Base-by-base conservation (phyloP, 192 early-diverging fungal genomes). In the Umbelopsis ramanniana region DNA sequence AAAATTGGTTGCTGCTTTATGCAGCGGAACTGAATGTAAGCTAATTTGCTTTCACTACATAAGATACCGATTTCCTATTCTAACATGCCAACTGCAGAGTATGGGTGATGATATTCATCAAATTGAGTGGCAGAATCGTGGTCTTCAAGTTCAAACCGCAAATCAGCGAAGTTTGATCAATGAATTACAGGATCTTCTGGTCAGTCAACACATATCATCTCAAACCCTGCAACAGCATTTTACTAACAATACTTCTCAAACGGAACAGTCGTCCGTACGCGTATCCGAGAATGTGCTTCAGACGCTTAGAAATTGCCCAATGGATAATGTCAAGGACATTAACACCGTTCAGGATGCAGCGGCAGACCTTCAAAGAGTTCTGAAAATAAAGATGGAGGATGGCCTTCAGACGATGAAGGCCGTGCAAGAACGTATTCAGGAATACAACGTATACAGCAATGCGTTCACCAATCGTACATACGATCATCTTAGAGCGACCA, bases 51-150 rank as follows among this genome's bases (percentile, higher is more conserved):
- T 29, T 2, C 29, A 29, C 29, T 3, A 29, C 29, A 29, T 29
- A 29, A 1, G 1, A 29, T 29, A 29, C 29, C 29, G 29, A 50
- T 48, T 47, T 46, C 26, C 24, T 12, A 22, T 12, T 54, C 23
- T 70, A 66, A 86, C 21, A 17, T 60, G 19, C 67, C n/a, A 45
- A 23, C 54, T 54, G n/a, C 75, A 94, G 92, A 87, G 87, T 68
- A 96, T 97, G 93, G 96, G 93, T 37, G 89, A 92, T 79, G 95
- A 98, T 79, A 96, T 98, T 66, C 93, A 95, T 82, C 92, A 96
- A 70, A 97, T 99, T 69, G 95, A 98, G 82, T 82, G 89, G 19
- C 89, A 94, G 74, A 98, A 98, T 79, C 91, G 97, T 48, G 91
- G 87, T 66, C 85, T 99, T 67, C 96, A 98, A 77, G 85, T 94